These are phyloP conservation scores for Epichloe scottii DNA, from an alignment of 2,329 filamentous ascomycete genomes.

Conservation along the genomic window DNA sequence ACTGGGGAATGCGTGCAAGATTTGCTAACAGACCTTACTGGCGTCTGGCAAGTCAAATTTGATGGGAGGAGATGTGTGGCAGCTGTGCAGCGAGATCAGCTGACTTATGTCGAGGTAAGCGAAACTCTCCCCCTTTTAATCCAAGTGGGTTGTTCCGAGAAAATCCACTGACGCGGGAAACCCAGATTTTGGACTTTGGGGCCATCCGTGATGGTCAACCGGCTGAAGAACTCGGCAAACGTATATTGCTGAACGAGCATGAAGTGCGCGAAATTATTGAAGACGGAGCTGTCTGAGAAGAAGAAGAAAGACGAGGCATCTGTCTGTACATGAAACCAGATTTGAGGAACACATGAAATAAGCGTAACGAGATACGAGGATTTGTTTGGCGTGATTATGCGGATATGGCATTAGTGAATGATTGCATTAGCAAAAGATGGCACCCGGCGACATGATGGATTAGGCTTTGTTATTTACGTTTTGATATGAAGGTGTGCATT, in stretches of 20 bases:
- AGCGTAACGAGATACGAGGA: slow-evolving; percentile 2
- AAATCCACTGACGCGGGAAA: neutral
- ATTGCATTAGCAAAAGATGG: neutral
- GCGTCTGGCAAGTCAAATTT: slow-evolving; percentile 99
- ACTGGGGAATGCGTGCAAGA: slow-evolving; percentile 89
- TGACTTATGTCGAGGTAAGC: slow-evolving; percentile 92
- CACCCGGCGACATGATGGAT: neutral
- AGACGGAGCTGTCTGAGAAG: slow-evolving; percentile 22
- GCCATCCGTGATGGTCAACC: slow-evolving; percentile 80
- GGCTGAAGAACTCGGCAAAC: slow-evolving; percentile 61
- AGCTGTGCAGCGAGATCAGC: slow-evolving; percentile 80
- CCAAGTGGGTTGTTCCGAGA: no score
- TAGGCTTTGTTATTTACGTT: neutral
- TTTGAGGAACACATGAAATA: neutral
- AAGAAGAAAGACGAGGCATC: neutral
- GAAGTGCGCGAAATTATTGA: slow-evolving; percentile 40
- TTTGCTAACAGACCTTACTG: slow-evolving; percentile 80
- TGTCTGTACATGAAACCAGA: neutral
- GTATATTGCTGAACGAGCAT: slow-evolving; percentile 53
- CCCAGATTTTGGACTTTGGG: slow-evolving; percentile 90
- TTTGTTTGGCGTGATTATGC: neutral
- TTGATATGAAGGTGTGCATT: neutral
- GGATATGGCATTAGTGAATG: neutral
- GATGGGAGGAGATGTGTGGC: slow-evolving; percentile 91
- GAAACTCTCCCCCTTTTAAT: neutral